A percentile compares a stretch with the other conserved stretches of the same genome.
Conservation (phyloP, 257 asterid species). For the Gentiana straminea region DNA sequence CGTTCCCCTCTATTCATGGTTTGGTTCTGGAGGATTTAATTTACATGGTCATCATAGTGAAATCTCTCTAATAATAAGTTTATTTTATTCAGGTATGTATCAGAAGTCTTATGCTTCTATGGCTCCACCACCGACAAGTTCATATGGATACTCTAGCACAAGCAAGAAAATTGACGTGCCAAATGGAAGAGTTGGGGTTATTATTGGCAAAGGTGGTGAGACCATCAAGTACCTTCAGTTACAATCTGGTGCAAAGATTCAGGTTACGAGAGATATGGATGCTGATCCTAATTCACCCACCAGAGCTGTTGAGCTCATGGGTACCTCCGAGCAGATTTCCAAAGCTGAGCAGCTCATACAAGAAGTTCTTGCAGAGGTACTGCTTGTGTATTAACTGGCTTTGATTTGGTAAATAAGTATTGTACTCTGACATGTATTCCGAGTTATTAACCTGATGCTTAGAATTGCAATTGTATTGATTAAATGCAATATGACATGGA, state of each 20-base stretch:
- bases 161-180: conserved; percentile 61
- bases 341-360: conserved; percentile 64
- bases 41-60: too few relatives aligned
- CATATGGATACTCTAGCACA: conserved; percentile 51
- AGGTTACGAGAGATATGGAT: conserved; percentile 82
- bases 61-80: too few relatives aligned
- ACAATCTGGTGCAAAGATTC: conserved; percentile 92
- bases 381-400: too few relatives aligned
- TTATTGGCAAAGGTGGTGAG: conserved; percentile 90
- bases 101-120: conserved; percentile 10
- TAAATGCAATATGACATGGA: too few relatives aligned
- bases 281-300: conserved; percentile 65
- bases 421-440: too few relatives aligned
- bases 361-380: conserved; percentile 42
- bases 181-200: conserved; percentile 65
- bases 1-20: too few relatives aligned
- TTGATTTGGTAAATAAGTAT: too few relatives aligned
- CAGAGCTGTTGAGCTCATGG: conserved; percentile 66
- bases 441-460: too few relatives aligned
- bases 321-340: conserved; percentile 55
- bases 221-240: conserved; percentile 76
- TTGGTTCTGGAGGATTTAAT: too few relatives aligned
- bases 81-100: conserved; percentile 16
- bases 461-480: too few relatives aligned
- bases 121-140: conserved; percentile 26